Evolutionary conservation across 768 basidiomycete genomes (phyloP).

Genomic region (Psilocybe azurescens): DNA sequence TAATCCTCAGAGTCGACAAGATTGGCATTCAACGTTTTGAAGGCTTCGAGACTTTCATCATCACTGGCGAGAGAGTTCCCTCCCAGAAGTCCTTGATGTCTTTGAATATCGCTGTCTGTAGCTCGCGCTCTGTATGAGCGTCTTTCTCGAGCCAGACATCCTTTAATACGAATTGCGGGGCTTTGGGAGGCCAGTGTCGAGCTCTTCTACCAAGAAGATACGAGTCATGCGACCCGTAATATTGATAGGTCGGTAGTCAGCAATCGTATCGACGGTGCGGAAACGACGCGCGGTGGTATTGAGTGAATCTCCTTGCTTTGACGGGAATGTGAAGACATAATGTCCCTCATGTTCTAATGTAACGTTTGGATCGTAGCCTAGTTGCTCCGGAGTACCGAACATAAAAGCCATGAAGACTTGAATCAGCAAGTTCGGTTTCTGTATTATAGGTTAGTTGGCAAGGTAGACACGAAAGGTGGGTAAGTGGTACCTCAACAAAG

Average conservation of each 20-base stretch:
- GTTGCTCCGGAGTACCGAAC: background rate
- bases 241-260: background rate
- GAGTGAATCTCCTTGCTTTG: background rate
- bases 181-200: no score
- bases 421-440: background rate
- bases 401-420: background rate
- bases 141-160: background rate
- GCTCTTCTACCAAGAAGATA: background rate
- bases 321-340: background rate
- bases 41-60: background rate
- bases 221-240: background rate
- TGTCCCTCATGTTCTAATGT: background rate
- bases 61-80: background rate
- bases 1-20: background rate
- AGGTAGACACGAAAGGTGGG: background rate
- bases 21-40: background rate
- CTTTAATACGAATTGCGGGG: background rate
- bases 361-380: background rate
- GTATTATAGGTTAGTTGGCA: background rate
- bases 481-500: background rate
- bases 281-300: background rate
- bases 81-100: background rate
- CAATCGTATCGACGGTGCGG: background rate
- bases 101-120: background rate
- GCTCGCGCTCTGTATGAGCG: background rate